Evolutionary conservation across 257 asterid species (phyloP), one percentile per base, ranked within the genome.

Genomic region (Fraxinus americana): DNA sequence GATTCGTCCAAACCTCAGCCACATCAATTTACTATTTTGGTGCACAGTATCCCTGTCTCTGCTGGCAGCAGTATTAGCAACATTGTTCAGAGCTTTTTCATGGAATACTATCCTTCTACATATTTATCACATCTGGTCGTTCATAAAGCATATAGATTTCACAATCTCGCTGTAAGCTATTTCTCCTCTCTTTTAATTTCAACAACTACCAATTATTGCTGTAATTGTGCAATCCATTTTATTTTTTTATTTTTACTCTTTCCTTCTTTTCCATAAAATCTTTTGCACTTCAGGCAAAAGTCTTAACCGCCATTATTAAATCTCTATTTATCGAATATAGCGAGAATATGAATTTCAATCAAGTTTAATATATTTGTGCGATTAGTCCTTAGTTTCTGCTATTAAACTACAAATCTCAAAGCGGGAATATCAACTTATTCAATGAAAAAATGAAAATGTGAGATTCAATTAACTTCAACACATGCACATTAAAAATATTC

Each of bases 81-180:
- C 4, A 36, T 57, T 35, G 80, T 86, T 32, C 76, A 67, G 38
- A 83, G 75, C 73, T 83, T 83, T 81, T 86, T 86, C 57, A 79
- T 41, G 61, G 78, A 79, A 32, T 86, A 86, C 75, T 78, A 86
- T 32, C 72, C 86, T 7, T 71, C 80, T 8, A 86, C 84, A 70
- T 86, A 83, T 65, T 81, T 86, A 74, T 83, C 89, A 61, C 86
- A 86, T 52, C 87, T 81, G 73, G 79, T 86, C 54, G 73, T 86
- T 67, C 76, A 80, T 67, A 78, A 79, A 30, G 57, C 87, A 19
- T 76, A 77, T 34, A 39, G 71, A 80, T 75, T 83, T 54, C 75
- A 67, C 70, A 67, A 81, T 74, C 71, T 74, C 73, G 29, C 75
- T 75, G 89, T 86, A 67, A 86, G 89, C 69, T 72, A 6, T 43